Evolutionary conservation across 2,329 filamentous ascomycete species (phyloP), one percentile per base, ranked within the genome.

Genomic region (Paraphoma chrysanthemicola): DNA sequence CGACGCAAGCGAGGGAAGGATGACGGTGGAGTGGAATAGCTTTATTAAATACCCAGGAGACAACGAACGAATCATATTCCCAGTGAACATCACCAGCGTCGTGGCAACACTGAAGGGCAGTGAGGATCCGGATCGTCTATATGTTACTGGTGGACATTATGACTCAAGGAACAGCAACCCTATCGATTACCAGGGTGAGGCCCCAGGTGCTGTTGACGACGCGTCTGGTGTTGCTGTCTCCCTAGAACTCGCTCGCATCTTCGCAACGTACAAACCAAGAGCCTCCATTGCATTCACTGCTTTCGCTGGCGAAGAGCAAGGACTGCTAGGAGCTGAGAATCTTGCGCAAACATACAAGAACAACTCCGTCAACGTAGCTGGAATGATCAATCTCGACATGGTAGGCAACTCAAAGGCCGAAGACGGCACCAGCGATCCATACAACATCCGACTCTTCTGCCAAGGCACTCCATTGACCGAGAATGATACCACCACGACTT

Each of bases 301-400:
- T 5, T 81, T 83, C 7, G 82, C 84, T 0, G 84, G 82, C 12
- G 84, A 86, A 68, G 84, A 86, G 57, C 83, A 86, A 73, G 79
- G 77, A 3, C 78, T 85, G 1, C 81, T 81, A 43, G 83, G 84
- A 0, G 72, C 82, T 2, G 68, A 73, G 8, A 79, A 81, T 67
- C 73, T 85, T 2, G 83, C 83, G 1, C 77, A 81, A 67, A 82
- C 78, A 0, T 79, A 83, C 60, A 79, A 78, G 28, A 82, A 83
- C 57, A 75, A 76, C 11, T 80, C 75, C 12, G 77, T 79, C 38
- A 80, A 84, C 63, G 79, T 85, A 10, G 82, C 83, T 60, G 83
- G 79, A 10, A 84, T 84, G 76, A 80, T 82, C 62, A 85, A 80
- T 57, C 81, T 83, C 69, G 83, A 86, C 68, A 84, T 85, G 56